phyloP scores from a whole-genome alignment of 2,329 filamentous ascomycete species.

The Colletotrichum lini region DNA sequence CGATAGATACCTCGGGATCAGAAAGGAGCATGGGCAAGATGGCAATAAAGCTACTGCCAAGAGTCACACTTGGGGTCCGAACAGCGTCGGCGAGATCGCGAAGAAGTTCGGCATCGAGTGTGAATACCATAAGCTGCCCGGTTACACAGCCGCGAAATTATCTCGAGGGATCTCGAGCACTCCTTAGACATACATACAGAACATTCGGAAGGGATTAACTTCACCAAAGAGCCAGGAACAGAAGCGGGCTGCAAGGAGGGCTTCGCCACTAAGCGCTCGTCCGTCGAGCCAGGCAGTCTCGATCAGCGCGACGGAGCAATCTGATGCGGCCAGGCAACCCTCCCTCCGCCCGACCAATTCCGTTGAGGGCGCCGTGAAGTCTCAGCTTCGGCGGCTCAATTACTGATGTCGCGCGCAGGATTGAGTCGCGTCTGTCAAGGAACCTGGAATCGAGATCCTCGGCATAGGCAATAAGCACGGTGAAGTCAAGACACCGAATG shows the following conservation, averaged over 20 bases:
- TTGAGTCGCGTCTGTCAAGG: constrained; percentile 61
- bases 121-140: constrained; percentile 66
- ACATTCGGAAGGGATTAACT: constrained; percentile 61
- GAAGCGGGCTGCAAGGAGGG: constrained; percentile 58
- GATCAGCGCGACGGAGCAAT: constrained; percentile 67
- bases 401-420: constrained; percentile 69
- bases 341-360: constrained; percentile 73
- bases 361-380: constrained; percentile 65
- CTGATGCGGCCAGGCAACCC: constrained; percentile 64
- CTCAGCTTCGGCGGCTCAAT: constrained; percentile 64
- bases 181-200: constrained; percentile 61
- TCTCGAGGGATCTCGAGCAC: constrained; percentile 57
- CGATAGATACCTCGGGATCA: constrained; percentile 65
- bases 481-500: constrained; percentile 58
- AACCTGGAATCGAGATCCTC: constrained; percentile 62
- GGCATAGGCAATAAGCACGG: constrained; percentile 62
- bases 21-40: constrained; percentile 64
- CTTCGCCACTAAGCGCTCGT: constrained; percentile 66
- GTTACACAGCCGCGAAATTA: constrained; percentile 66
- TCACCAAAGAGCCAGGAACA: constrained; percentile 60
- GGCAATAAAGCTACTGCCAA: constrained; percentile 66
- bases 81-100: constrained; percentile 65
- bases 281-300: constrained; percentile 52
- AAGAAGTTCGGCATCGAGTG: constrained; percentile 67
- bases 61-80: constrained; percentile 68